These are phyloP conservation scores for Ophiocordyceps sinensis DNA, from an alignment of 2,329 filamentous ascomycete species.

Conservation along the genomic window DNA sequence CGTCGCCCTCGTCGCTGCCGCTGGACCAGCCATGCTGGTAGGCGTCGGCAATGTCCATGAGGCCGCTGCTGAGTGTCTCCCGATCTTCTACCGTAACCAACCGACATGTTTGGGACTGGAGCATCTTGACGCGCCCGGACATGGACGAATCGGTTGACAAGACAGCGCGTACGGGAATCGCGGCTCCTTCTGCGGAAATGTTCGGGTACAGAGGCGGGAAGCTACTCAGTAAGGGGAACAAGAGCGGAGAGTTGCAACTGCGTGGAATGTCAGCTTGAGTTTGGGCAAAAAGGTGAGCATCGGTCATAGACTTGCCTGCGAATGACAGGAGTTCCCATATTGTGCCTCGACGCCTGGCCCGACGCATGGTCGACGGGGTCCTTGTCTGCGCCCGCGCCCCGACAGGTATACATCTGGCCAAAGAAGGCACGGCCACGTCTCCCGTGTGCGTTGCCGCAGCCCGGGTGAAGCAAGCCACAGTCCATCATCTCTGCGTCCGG, in stretches of 20 bases:
- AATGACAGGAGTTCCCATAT: constrained; percentile 13
- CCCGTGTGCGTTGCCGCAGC: constrained; percentile 3
- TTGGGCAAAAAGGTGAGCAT: neutral
- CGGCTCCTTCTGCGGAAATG: constrained; percentile 14
- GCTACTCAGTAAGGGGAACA: constrained; percentile 58
- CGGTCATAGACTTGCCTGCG: constrained; percentile 9
- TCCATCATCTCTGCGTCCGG: constrained; percentile 15
- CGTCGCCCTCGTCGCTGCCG: constrained; percentile 57
- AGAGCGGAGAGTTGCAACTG: constrained; percentile 3
- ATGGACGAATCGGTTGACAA: constrained; percentile 65
- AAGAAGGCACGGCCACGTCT: constrained; percentile 13
- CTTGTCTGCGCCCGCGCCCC: constrained; percentile 6
- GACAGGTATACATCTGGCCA: constrained; percentile 12
- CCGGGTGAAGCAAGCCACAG: constrained; percentile 17
- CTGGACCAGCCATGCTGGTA: constrained; percentile 83
- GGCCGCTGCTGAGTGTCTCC: constrained; percentile 65
- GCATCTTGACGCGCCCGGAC: constrained; percentile 48
- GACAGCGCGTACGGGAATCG: constrained; percentile 33
- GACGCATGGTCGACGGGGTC: constrained; percentile 1
- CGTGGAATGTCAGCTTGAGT: neutral
- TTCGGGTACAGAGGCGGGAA: constrained; percentile 62
- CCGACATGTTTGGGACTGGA: constrained; percentile 50
- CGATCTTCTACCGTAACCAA: constrained; percentile 62
- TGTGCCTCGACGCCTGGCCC: constrained; percentile 6
- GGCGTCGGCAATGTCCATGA: constrained; percentile 72